These are phyloP conservation scores for Aphanoascus verrucosus DNA, from an alignment of 2,329 filamentous ascomycete genomes.

Conservation along the genomic window DNA sequence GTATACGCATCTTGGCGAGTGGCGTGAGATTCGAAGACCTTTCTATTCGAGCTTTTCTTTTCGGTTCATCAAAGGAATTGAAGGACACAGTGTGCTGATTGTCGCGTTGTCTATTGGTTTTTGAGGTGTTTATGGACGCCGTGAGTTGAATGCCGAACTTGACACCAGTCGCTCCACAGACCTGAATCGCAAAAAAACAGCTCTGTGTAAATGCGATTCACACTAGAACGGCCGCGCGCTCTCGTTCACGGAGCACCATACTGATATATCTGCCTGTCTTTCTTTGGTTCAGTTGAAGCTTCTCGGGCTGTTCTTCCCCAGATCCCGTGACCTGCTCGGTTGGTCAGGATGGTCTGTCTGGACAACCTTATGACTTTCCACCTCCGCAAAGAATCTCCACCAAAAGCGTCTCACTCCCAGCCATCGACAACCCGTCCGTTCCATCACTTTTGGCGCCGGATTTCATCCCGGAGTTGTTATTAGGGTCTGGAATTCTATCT, in stretches of 20 bases:
- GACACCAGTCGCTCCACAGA: too few relatives aligned
- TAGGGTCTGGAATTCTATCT: slow-evolving; percentile 20
- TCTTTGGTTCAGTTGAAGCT: not conserved
- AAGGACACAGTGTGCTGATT: not conserved
- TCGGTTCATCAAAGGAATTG: not conserved
- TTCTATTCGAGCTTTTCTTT: slow-evolving; percentile 3
- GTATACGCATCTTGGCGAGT: slow-evolving; percentile 59
- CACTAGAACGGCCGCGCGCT: not conserved
- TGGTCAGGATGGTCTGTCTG: slow-evolving; percentile 16
- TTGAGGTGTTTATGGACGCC: not conserved
- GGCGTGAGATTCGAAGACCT: not conserved
- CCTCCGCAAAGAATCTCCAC: slow-evolving; percentile 33
- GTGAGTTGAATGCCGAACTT: too few relatives aligned
- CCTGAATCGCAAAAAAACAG: not conserved
- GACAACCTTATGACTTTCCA: slow-evolving; percentile 31
- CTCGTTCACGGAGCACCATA: not conserved
- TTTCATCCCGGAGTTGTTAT: slow-evolving; percentile 23
- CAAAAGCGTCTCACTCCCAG: slow-evolving; percentile 23
- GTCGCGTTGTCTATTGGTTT: not conserved
- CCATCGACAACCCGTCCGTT: slow-evolving; percentile 29
- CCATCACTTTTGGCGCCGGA: slow-evolving; percentile 27
- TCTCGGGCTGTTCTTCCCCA: slow-evolving; percentile 16
- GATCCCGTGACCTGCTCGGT: slow-evolving; percentile 16
- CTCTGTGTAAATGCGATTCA: not conserved
- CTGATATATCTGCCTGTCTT: not conserved